A percentile compares a stretch with the other conserved stretches of the same genome.
These are phyloP conservation scores for Tanacetum coccineum DNA, from an alignment of 129 eudicot genomes.

Conservation along the genomic window DNA sequence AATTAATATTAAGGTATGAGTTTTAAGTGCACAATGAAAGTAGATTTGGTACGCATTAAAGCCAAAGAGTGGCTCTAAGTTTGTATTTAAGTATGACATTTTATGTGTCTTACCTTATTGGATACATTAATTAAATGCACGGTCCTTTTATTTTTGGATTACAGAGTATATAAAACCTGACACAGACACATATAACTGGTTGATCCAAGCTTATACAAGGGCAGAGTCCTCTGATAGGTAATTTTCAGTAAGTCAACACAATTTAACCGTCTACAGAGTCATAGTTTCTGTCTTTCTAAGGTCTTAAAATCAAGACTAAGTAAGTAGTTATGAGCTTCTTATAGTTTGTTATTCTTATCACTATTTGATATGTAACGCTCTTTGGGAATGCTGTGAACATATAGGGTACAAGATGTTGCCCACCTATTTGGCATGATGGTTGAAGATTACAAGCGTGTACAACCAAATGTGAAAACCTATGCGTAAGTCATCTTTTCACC, in stretches of 20 bases:
- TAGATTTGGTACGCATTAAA: no score
- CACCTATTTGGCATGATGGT: conserved; percentile 97
- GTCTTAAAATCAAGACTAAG: not conserved
- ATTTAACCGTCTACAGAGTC: not conserved
- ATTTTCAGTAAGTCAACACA: conserved; percentile 2
- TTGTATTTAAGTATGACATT: not conserved
- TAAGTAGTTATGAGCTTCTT: no score
- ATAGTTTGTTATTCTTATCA: not conserved
- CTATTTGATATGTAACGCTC: not conserved
- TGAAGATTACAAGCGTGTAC: conserved; percentile 71
- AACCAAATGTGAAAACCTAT: conserved; percentile 87
- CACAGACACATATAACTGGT: conserved; percentile 96
- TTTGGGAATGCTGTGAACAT: conserved; percentile 16
- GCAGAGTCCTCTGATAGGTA: conserved; percentile 94
- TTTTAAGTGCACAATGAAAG: no score
- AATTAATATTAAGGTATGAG: no score
- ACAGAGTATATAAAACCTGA: conserved; percentile 90
- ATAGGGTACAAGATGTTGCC: conserved; percentile 97
- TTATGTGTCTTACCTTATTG: not conserved
- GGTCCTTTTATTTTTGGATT: conserved; percentile 27
- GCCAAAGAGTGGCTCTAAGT: no score
- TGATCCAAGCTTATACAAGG: conserved; percentile 96
- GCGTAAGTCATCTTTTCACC: conserved; percentile 57
- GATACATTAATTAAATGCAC: not conserved
- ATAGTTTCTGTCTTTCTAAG: not conserved